Base-by-base conservation (phyloP, 805 yeast species). In the Wickerhamiella dianesei region DNA sequence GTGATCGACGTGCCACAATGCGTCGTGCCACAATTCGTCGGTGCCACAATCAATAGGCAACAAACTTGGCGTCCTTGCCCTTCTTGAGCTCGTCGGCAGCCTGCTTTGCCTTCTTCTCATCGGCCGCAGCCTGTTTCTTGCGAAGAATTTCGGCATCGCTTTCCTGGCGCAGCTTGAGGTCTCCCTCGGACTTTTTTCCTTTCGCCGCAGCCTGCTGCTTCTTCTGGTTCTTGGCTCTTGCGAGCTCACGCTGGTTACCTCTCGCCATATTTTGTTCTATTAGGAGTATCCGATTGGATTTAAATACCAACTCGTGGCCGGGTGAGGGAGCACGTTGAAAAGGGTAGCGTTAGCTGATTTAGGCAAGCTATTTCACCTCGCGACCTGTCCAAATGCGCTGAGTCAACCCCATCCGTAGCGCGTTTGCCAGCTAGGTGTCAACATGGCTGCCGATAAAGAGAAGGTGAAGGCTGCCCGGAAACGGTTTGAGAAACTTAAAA, bases 221-320 rank as follows among this genome's bases (percentile, higher is more conserved):
- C 70, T 89, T 92, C 63, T 69, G 63, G 66, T 84, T 85, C 68
- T 84, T 89, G 50, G 79, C 84, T 62, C 98, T 76, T 29, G 96
- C 96, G 57, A 83, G 74, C 37, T 89, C 98, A 64, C 98, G 76
- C 67, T 92, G 97, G 65, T 89, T 92, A 29, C 98, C 98, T 70
- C 98, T 76, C 45, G 95, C 80, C 96, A 89, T 88, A n/a, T 43
- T 52, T n/a, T 9, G 8, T 35, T n/a, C n/a, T n/a, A n/a, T 40
- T 21, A n/a, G n/a, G n/a, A 25, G 21, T 6, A 39, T 17, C 17
- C 16, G 19, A 6, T 17, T 17, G 16, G 5, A n/a, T 36, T n/a
- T n/a, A 5, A 36, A 8, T 6, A 36, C 19, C 32, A 12, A 12
- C 9, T 25, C 32, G 32, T 25, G 32, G 16, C 39, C 19, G 19